phyloP scores from a whole-genome alignment of 306 rosid species.

The Fagus crenata region DNA sequence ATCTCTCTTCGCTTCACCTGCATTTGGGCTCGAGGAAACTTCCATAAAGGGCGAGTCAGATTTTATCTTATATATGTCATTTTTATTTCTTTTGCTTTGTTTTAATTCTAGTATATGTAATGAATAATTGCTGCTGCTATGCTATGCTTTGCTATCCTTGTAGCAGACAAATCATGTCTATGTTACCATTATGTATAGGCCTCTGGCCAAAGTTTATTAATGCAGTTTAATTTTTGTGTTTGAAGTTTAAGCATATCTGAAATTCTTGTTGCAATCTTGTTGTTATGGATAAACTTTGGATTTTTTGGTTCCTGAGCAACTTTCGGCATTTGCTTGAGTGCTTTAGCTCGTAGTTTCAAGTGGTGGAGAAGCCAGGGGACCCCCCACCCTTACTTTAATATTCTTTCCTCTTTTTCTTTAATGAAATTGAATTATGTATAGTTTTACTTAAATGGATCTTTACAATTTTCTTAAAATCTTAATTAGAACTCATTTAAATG shows the following conservation, averaged over 20 bases:
- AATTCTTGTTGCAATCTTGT: slow-evolving; percentile 1
- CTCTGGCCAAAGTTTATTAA: slow-evolving; percentile 25
- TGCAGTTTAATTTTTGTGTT: background rate
- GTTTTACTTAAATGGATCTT: too few relatives aligned
- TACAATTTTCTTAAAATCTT: too few relatives aligned
- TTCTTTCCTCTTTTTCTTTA: too few relatives aligned
- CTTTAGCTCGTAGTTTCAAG: too few relatives aligned
- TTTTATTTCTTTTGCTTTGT: slow-evolving; percentile 14
- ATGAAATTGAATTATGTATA: too few relatives aligned
- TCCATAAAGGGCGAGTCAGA: slow-evolving; percentile 23
- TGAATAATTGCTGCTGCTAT: slow-evolving; percentile 2
- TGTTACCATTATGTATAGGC: slow-evolving; percentile 30
- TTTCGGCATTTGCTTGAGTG: too few relatives aligned
- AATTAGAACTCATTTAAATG: too few relatives aligned
- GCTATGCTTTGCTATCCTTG: slow-evolving; percentile 3
- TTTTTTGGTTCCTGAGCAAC: too few relatives aligned
- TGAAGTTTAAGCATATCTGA: background rate
- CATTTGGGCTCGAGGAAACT: slow-evolving; percentile 32
- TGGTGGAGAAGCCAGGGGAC: too few relatives aligned
- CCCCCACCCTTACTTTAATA: too few relatives aligned
- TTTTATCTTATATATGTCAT: background rate
- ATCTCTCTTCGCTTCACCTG: slow-evolving; percentile 25
- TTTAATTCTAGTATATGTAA: slow-evolving; percentile 7
- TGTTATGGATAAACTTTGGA: background rate
- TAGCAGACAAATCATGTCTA: background rate